Base-by-base conservation (phyloP, 768 basidiomycete species). In the Hygrophorus pudorinus region DNA sequence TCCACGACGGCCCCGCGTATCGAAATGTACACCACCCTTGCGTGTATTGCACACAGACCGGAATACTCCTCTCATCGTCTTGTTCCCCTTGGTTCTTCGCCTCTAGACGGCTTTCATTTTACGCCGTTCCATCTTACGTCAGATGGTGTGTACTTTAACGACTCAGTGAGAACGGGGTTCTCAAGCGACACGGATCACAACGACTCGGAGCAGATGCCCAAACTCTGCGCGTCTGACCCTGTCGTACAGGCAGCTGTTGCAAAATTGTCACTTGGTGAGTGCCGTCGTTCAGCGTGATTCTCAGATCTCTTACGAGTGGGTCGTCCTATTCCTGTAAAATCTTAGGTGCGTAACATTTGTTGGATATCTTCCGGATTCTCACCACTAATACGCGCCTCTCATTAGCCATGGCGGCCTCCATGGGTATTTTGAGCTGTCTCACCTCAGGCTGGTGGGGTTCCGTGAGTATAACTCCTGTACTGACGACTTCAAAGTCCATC, bases 361-460 rank as follows among this genome's bases (percentile, higher is more conserved):
- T n/a, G n/a, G n/a, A n/a, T n/a, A n/a, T 53, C 35, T 37, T 36
- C 10, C 41, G n/a, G 11, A 27, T 11, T 12, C 21, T 32, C 3
- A 12, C 24, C 38, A 3, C 38, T 6, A 13, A 24, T 20, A 21
- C 33, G 38, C 28, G 35, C 41, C 34, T 14, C 17, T n/a, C 2
- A 42, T 9, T 51, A 88, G 84, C 72, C 16, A 79, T 85, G 56
- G 61, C 75, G 0, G 67, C 79, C 2, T 65, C 72, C 7, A 77
- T 76, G 65, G 91, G 91, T 7, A 59, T 88, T 41, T 64, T 94
- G 28, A 72, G 78, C 27, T 85, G 85, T 49, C 55, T 92, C 28
- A 90, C 88, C 2, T 80, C 82, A 10, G 86, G 76, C 2, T 92
- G 80, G 76, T 94, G 91, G 91, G 83, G 85, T 44, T 72, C 81